These are phyloP conservation scores for Starmerella stigmatis DNA, from an alignment of 805 yeast species.

Conservation along the genomic window DNA sequence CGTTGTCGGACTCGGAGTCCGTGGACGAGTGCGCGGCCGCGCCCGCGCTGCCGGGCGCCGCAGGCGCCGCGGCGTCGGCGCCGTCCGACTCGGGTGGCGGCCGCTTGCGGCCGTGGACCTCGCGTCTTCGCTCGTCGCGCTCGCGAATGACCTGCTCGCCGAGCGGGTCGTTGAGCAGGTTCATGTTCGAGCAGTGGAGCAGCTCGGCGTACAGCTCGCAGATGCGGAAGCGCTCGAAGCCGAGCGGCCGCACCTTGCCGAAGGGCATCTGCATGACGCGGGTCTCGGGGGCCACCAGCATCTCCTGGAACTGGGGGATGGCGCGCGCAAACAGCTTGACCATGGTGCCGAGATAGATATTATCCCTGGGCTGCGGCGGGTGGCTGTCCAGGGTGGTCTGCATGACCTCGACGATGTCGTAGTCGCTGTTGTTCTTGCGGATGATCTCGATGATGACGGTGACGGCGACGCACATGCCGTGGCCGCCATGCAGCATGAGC, in stretches of 20 bases:
- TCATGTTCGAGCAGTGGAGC: constrained; percentile 96
- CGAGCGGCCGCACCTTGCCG: constrained; percentile 62
- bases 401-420: constrained; percentile 78
- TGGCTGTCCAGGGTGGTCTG: constrained; percentile 74
- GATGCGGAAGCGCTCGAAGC: constrained; percentile 82
- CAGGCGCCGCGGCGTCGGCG: too few species aligned
- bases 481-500: constrained; percentile 66
- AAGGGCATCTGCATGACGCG: constrained; percentile 48
- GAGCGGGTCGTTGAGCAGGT: constrained; percentile 63
- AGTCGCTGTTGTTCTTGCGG: constrained; percentile 91
- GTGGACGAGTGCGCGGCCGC: background rate
- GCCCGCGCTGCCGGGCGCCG: too few species aligned
- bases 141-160: constrained; percentile 59
- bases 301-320: constrained; percentile 55
- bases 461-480: constrained; percentile 87
- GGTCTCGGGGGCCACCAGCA: constrained; percentile 39
- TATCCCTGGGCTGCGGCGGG: constrained; percentile 88
- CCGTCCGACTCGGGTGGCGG: background rate
- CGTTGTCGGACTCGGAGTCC: background rate
- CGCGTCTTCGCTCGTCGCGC: constrained; percentile 55
- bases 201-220: constrained; percentile 90
- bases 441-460: constrained; percentile 90
- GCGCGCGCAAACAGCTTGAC: constrained; percentile 65
- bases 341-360: constrained; percentile 81
- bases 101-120: constrained; percentile 5